Evolutionary conservation across 192 early-diverging fungal species (phyloP).

Genomic region (Backusella circina): DNA sequence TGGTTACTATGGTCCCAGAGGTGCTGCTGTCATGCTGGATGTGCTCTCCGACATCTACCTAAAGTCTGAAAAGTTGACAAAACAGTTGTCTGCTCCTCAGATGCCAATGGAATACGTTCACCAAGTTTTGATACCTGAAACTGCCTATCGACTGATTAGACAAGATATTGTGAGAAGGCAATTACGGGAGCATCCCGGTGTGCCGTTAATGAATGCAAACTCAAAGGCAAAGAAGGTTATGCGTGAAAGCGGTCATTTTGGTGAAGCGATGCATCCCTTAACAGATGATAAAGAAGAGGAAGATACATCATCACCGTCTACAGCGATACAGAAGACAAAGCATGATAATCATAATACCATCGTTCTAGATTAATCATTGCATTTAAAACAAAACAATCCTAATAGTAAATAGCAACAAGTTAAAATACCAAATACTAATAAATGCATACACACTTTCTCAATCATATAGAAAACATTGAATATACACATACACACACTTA

Average conservation of each 20-base stretch:
- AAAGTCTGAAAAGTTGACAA: conserved; percentile 28
- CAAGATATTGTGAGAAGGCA: conserved; percentile 31
- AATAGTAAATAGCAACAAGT: too few relatives aligned
- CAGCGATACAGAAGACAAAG: background rate
- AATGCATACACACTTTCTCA: too few relatives aligned
- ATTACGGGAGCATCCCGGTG: background rate
- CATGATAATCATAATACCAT: background rate
- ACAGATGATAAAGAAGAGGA: background rate
- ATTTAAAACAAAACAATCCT: too few relatives aligned
- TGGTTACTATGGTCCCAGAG: conserved; percentile 55
- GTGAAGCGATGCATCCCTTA: conserved; percentile 4
- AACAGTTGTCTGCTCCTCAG: conserved; percentile 36
- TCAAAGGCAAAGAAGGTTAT: conserved; percentile 10
- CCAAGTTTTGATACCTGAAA: conserved; percentile 51
- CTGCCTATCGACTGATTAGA: conserved; percentile 40
- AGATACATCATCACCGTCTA: background rate
- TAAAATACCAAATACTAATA: too few relatives aligned
- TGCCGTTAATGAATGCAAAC: background rate
- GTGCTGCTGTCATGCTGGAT: conserved; percentile 32
- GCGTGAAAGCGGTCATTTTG: conserved; percentile 17
- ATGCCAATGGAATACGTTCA: conserved; percentile 47
- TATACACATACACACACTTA: background rate
- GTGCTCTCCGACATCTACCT: conserved; percentile 33
- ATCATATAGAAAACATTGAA: too few relatives aligned
- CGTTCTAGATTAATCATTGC: background rate